Evolutionary conservation across 2,329 filamentous ascomycete species (phyloP), one percentile per base, ranked within the genome.

Genomic region (Colletotrichum eleusines): DNA sequence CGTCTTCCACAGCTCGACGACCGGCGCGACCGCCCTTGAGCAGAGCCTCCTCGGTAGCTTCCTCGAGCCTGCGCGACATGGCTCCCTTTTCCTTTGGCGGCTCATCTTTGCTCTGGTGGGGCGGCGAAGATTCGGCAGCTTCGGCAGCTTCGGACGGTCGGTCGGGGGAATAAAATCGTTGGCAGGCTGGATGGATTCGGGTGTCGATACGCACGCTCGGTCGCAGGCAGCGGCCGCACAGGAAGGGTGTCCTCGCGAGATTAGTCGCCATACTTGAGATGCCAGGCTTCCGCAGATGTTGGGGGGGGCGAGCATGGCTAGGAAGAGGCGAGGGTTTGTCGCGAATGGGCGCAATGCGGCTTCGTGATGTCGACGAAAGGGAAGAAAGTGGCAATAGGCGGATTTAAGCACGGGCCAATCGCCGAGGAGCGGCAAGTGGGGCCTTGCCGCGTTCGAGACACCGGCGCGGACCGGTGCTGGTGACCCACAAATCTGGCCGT

Each of bases 11-110:
- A 6, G 89, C 88, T 33, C 84, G 86, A 51, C 84, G 84, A n/a
- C 89, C 89, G 16, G 88, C 85, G 66, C 82, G 81, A n/a, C 89
- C 89, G 40, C 88, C 89, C 1, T 85, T 86, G 35, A 89, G 76
- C 0, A 92, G 80, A 1, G 85, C 87, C 63, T 91, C 88, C 74
- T 91, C 89, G 1, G 90, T 91, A 1, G 90, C 89, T 75, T 91
- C 84, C 70, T 88, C 82, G 11, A 92, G 82, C 20, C 88, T 87
- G 46, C 87, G 84, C 11, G 87, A 81, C 85, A 91, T 85, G 31
- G 86, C 79, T 0, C 87, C 86, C 23, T 70, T 69, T 12, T 72
- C 66, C 33, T 72, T 61, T 1, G 26, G 16, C 1, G 54, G 59
- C 6, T 20, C 46, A 35, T 69, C 38, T 6, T 63, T 38, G 26